phyloP scores from a whole-genome alignment of 345 rosid genomes.

The Turnera subulata region DNA sequence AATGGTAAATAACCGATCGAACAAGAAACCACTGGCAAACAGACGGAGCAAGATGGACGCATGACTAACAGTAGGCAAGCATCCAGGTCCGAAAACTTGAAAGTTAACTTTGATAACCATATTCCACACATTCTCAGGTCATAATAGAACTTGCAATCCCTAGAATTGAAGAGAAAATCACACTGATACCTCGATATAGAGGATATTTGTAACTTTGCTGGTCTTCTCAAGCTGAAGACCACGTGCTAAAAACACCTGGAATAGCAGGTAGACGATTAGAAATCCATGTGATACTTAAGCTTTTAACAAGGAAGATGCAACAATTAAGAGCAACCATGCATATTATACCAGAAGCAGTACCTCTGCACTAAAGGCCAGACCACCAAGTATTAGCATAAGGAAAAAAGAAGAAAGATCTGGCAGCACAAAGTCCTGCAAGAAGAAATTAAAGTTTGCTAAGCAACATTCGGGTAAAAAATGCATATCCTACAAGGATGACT shows the following conservation, averaged over 20 bases:
- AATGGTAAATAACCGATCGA: too few relatives aligned
- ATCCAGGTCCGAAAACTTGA: too few relatives aligned
- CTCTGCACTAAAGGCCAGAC: slow-evolving; percentile 76
- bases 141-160: neutral
- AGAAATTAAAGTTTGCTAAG: slow-evolving; percentile 11
- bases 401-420: slow-evolving; percentile 51
- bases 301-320: neutral
- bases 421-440: slow-evolving; percentile 61
- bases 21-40: too few relatives aligned
- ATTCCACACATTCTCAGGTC: neutral
- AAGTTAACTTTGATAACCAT: neutral
- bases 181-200: slow-evolving; percentile 58
- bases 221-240: slow-evolving; percentile 91
- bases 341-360: slow-evolving; percentile 23
- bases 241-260: slow-evolving; percentile 72
- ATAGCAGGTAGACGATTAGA: slow-evolving; percentile 5
- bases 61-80: too few relatives aligned
- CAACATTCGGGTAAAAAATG: neutral
- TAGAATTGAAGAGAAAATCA: neutral
- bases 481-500: neutral
- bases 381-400: slow-evolving; percentile 57
- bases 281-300: neutral
- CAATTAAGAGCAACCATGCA: slow-evolving; percentile 8
- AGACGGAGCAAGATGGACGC: too few relatives aligned
- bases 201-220: slow-evolving; percentile 65